Evolutionary conservation across 345 rosid genomes (phyloP).

Genomic region (Xanthoceras sorbifolium): DNA sequence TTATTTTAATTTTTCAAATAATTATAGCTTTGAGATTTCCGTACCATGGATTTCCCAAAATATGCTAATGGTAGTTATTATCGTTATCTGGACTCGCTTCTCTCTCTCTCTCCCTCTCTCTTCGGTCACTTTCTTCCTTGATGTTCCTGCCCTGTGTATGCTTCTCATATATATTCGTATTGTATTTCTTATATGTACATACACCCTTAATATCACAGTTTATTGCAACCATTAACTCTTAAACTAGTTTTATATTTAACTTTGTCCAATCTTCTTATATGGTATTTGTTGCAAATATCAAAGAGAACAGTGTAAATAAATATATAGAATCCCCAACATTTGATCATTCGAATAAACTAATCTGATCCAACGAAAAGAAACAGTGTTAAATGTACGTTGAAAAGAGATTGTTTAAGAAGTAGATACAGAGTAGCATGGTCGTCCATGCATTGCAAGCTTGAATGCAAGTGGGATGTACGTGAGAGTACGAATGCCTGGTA

Average conservation of each 20-base stretch:
- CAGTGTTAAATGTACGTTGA: too few species aligned
- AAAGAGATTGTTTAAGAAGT: not conserved
- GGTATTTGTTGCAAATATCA: too few species aligned
- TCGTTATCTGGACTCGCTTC: conserved; percentile 31
- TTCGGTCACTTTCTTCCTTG: not conserved
- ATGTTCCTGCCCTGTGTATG: not conserved
- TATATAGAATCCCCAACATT: not conserved
- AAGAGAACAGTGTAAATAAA: too few species aligned
- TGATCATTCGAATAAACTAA: too few species aligned
- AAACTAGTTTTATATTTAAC: too few species aligned
- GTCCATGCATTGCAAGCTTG: not conserved
- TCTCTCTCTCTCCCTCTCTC: not conserved
- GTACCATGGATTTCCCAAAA: conserved; percentile 22
- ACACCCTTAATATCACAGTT: not conserved
- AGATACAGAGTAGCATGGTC: not conserved
- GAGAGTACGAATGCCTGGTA: conserved; percentile 30
- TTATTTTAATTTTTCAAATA: not conserved
- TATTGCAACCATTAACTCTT: not conserved
- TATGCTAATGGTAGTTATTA: conserved; percentile 36
- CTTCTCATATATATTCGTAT: not conserved
- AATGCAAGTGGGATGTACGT: conserved; percentile 35
- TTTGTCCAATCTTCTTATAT: too few species aligned
- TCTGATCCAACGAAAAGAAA: too few species aligned
- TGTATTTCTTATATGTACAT: not conserved
- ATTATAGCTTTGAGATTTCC: conserved; percentile 14